Base-by-base conservation (phyloP, 176 grass and related monocot species). In the Tuctoria greenei region DNA sequence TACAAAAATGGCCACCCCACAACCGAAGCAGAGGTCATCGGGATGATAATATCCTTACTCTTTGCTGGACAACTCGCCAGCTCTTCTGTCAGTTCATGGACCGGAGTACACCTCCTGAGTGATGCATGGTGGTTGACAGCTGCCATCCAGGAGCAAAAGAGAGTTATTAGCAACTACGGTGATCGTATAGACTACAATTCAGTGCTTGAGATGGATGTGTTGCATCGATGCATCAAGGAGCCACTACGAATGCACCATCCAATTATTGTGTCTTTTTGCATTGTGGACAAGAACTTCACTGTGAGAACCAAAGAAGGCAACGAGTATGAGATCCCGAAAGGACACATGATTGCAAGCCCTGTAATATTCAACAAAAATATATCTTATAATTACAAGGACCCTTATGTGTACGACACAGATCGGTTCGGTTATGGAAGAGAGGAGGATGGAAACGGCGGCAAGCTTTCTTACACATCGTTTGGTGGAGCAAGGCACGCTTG, bases 131-230 rank as follows among this genome's bases (percentile, higher is more conserved):
- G 28, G 25, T 35, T 87, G 7, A 12, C 26, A 7, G 61, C 44
- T 18, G 88, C 73, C 25, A 0, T 87, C 5, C 49, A 86, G 27
- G 88, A 90, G 75, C 88, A 90, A 74, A 83, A 79, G 74, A 64
- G 58, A 35, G 52, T 83, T 35, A 16, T 84, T 45, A 45, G 7
- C 24, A 78, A 63, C 13, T 71, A 84, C 1, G 76, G 88, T 14
- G 35, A 68, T 11, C 50, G 24, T 11, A 24, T 73, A 23, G 50
- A 66, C 58, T 61, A 61, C 26, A 34, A 61, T 34, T 12, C 5
- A 5, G 2, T 61, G 27, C 12, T 61, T 25, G 58, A n/a, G n/a
- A n/a, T n/a, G n/a, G n/a, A n/a, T n/a, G n/a, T n/a, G n/a, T n/a
- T n/a, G n/a, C n/a, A n/a, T 16, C 13, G 34, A 34, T 25, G 26